Base-by-base conservation (phyloP, 1,284 basidiomycete species). In the Pseudomicrostroma phylloplanum region DNA sequence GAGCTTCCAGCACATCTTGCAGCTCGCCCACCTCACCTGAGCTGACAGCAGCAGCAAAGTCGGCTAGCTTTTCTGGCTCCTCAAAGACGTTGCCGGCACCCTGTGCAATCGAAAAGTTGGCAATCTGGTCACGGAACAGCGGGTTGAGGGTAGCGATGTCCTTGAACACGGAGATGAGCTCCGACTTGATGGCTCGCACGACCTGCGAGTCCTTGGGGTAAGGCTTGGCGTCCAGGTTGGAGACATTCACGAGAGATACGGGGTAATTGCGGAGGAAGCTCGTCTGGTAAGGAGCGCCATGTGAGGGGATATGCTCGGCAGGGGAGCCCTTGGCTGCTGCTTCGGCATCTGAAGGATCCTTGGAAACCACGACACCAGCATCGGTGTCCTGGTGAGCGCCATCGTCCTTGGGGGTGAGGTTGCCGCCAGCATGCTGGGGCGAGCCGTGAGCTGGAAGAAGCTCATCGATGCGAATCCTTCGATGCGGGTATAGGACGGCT, bases 161-260 rank as follows among this genome's bases (percentile, higher is more conserved):
- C 83, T 97, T 98, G 86, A 98, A 97, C 40, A 96, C 92, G 55
- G 89, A 89, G 67, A 98, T 91, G 66, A 98, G 90, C 81, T 97
- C 94, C 59, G 89, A 88, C 87, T 93, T 94, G 82, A 96, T 89
- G 1, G 94, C 94, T 40, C 92, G 89, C 66, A 94, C 89, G 79
- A 96, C 89, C 58, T 71, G 69, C 58, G 70, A 71, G 57, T 94
- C 90, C 58, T 71, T 72, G 80, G 92, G 92, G 83, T 89, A 94
- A 0, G 91, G 87, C 66, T 89, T 63, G 54, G 86, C 11, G 87
- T 89, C 46, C 80, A 81, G 64, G 93, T 97, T 97, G 55, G 88
- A 86, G 54, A 97, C 89, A 69, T 91, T 88, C 64, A 92, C 92
- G 65, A 98, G 85, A 1, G 94, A 97, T 63, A 98, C 86, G 49